phyloP scores from a whole-genome alignment of 1,139 yeast genomes.

The Ashbya aceris region DNA sequence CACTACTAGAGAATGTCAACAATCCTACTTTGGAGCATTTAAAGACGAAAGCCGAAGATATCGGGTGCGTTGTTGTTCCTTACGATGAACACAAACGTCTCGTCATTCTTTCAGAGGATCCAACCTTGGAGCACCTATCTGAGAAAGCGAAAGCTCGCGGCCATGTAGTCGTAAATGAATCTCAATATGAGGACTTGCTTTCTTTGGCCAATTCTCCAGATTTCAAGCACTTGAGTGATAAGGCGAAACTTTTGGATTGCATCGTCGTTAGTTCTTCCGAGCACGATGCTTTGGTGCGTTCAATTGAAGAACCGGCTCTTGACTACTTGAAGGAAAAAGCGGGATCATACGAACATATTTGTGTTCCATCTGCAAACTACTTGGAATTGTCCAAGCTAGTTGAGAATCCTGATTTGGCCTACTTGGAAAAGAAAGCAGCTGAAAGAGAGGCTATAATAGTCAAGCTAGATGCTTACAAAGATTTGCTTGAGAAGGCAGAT shows the following conservation, averaged over 20 bases:
- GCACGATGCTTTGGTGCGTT: slow-evolving; percentile 14
- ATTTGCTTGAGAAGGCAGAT: slow-evolving; percentile 12
- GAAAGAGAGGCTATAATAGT: slow-evolving; percentile 1
- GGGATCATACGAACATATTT: slow-evolving; percentile 17
- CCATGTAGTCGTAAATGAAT: slow-evolving; percentile 25
- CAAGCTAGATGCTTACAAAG: slow-evolving; percentile 14
- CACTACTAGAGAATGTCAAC: slow-evolving; percentile 3
- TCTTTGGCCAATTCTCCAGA: slow-evolving; percentile 14
- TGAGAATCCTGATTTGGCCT: slow-evolving; percentile 26
- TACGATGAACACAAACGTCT: slow-evolving; percentile 13
- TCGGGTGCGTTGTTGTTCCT: slow-evolving; percentile 11
- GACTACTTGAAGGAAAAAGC: slow-evolving; percentile 15
- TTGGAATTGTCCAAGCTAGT: slow-evolving; percentile 13
- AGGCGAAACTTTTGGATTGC: slow-evolving; percentile 4
- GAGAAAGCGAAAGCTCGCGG: slow-evolving; percentile 24
- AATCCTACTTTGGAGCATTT: slow-evolving; percentile 13
- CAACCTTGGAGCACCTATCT: slow-evolving; percentile 17
- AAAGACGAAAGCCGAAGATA: slow-evolving; percentile 14
- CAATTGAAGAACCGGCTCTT: slow-evolving; percentile 5
- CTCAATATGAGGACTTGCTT: slow-evolving; percentile 25
- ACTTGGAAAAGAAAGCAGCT: slow-evolving; percentile 19
- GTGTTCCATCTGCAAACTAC: slow-evolving; percentile 6
- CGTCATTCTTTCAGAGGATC: slow-evolving; percentile 11
- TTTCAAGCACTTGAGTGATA: slow-evolving; percentile 2
- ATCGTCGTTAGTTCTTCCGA: not conserved